Evolutionary conservation across 2,329 filamentous ascomycete genomes (phyloP).

Genomic region (Fusarium sp.): DNA sequence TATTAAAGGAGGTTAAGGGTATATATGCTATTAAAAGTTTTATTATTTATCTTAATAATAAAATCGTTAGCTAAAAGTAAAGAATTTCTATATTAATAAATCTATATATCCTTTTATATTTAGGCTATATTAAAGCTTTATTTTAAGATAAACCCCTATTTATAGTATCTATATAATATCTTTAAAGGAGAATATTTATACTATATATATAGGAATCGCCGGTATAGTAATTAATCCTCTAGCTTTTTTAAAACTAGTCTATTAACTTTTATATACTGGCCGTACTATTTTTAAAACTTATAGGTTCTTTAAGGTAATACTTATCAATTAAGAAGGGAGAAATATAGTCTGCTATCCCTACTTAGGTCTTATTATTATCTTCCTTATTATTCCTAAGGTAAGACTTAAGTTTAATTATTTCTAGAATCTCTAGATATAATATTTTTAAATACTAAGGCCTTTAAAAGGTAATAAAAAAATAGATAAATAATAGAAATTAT

Average conservation of each 20-base stretch:
- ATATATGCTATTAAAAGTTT: neutral
- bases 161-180: neutral
- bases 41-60: too few relatives aligned
- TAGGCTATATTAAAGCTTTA: too few relatives aligned
- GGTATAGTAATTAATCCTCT: neutral
- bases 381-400: neutral
- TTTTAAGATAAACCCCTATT: too few relatives aligned
- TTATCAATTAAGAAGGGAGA: conserved; percentile 2
- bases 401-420: neutral
- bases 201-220: conserved; percentile 9
- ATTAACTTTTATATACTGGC: conserved; percentile 1
- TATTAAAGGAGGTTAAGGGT: neutral
- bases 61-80: neutral
- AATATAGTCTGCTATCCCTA: neutral
- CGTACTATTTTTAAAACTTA: neutral
- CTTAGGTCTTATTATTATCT: neutral
- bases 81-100: neutral
- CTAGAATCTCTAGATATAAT: too few relatives aligned
- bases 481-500: too few relatives aligned
- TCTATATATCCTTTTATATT: too few relatives aligned
- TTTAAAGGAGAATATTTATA: neutral
- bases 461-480: too few relatives aligned
- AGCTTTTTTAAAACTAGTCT: conserved; percentile 7
- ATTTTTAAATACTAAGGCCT: too few relatives aligned
- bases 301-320: conserved; percentile 5